These are phyloP conservation scores for Alternaria sp. DNA, from an alignment of 2,329 filamentous ascomycete genomes.

Conservation along the genomic window DNA sequence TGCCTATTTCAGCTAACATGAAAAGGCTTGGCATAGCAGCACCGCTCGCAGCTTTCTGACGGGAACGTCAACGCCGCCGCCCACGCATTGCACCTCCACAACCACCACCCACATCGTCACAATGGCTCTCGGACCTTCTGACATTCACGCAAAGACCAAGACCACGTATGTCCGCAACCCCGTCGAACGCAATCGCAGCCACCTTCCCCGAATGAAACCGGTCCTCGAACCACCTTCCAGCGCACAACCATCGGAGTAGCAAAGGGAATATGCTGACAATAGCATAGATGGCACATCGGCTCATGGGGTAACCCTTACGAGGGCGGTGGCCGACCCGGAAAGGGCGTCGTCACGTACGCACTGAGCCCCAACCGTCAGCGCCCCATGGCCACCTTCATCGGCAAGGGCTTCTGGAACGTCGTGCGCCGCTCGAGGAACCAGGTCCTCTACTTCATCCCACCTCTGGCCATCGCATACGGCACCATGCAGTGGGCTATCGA, in stretches of 20 bases:
- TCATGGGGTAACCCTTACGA: constrained; percentile 51
- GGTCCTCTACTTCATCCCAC: constrained; percentile 87
- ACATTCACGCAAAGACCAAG: constrained; percentile 38
- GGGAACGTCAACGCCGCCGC: constrained; percentile 26
- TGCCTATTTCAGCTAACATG: constrained; percentile 1
- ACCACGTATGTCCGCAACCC: constrained; percentile 36
- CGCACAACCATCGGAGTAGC: constrained; percentile 14
- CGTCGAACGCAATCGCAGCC: constrained; percentile 2
- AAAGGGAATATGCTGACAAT: constrained; percentile 22
- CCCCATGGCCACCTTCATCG: constrained; percentile 77
- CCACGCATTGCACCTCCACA: constrained; percentile 29
- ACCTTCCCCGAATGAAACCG: constrained; percentile 9
- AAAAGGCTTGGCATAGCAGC: constrained; percentile 21
- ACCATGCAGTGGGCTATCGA: constrained; percentile 90
- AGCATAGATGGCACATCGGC: constrained; percentile 48
- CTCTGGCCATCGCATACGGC: constrained; percentile 80
- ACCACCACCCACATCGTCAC: constrained; percentile 27
- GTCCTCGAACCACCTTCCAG: constrained; percentile 12
- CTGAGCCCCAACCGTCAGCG: constrained; percentile 89
- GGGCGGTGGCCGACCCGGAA: constrained; percentile 58
- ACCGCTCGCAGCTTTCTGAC: constrained; percentile 24
- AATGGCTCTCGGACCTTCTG: constrained; percentile 44
- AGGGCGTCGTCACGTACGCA: constrained; percentile 73
- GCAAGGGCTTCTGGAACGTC: constrained; percentile 94
- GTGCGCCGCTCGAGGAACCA: constrained; percentile 86